Evolutionary conservation across 176 grass and related monocot species (phyloP).

Genomic region (Oryza coarctata): DNA sequence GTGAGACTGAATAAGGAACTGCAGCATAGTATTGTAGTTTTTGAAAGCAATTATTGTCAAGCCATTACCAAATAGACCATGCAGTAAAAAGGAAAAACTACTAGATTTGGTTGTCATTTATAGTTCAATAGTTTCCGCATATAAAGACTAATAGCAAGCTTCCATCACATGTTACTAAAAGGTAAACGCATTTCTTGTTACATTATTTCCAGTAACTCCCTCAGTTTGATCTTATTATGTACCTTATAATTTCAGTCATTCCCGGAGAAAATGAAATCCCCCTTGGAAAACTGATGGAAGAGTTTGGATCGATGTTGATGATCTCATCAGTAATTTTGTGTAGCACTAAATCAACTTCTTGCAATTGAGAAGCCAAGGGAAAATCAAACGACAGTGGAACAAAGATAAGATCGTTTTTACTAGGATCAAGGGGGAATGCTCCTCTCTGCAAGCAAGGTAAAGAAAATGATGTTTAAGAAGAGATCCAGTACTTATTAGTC

Average conservation of each 20-base stretch:
- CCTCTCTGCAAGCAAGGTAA: conserved; percentile 67
- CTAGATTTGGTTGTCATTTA: conserved; percentile 20
- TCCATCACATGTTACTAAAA: conserved; percentile 12
- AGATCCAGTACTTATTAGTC: conserved; percentile 19
- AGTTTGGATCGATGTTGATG: conserved; percentile 62
- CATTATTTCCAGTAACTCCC: background rate
- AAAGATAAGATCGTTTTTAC: conserved; percentile 62
- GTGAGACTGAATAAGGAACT: conserved; percentile 15
- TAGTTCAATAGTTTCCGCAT: background rate
- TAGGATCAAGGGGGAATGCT: conserved; percentile 75
- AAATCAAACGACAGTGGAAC: conserved; percentile 77
- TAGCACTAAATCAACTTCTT: conserved; percentile 75
- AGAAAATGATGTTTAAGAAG: conserved; percentile 13
- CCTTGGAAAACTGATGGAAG: conserved; percentile 58
- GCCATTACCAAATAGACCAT: background rate
- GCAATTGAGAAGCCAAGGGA: conserved; percentile 73
- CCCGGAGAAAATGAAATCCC: conserved; percentile 76
- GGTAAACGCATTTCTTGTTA: background rate
- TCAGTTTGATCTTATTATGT: background rate
- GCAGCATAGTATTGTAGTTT: background rate
- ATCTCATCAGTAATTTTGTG: conserved; percentile 99
- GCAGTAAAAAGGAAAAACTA: background rate
- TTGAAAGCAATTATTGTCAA: background rate
- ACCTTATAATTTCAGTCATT: conserved; percentile 89
- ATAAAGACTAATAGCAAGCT: conserved; percentile 4